phyloP scores from a whole-genome alignment of 495 filamentous ascomycete genomes.

The Jackrogersella minutella region DNA sequence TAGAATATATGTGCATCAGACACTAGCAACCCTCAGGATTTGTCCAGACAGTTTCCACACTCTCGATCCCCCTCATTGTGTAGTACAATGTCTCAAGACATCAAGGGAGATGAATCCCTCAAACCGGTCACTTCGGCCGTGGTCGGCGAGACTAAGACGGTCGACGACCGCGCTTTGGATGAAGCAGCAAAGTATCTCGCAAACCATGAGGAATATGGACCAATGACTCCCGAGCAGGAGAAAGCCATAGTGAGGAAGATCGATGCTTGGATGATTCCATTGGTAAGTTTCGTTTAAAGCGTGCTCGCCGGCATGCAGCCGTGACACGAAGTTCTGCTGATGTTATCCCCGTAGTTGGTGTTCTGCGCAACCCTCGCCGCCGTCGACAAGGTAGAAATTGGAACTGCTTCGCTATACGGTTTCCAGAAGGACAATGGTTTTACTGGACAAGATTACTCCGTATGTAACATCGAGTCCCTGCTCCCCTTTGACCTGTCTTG shows the following conservation, averaged over 20 bases:
- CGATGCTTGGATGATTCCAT: constrained; percentile 56
- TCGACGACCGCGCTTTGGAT: constrained; percentile 24
- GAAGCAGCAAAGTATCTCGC: constrained; percentile 37
- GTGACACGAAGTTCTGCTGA: neutral
- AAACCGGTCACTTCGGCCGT: constrained; percentile 18
- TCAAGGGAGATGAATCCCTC: constrained; percentile 19
- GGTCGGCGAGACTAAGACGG: constrained; percentile 18
- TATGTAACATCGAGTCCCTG: no score
- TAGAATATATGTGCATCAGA: constrained; percentile 13
- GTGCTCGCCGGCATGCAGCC: neutral
- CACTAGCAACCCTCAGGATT: neutral
- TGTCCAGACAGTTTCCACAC: neutral
- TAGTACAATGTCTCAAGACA: constrained; percentile 22
- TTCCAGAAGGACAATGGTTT: constrained; percentile 60
- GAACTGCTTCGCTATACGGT: constrained; percentile 60
- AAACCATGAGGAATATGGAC: constrained; percentile 29
- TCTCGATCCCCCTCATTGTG: neutral
- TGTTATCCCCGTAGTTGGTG: constrained; percentile 15
- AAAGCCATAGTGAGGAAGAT: constrained; percentile 53
- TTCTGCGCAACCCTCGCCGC: constrained; percentile 42
- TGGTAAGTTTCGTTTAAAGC: constrained; percentile 45
- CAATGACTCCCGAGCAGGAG: constrained; percentile 46
- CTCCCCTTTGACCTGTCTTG: no score
- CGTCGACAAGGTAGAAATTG: constrained; percentile 47
- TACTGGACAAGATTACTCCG: constrained; percentile 61